Conservation (phyloP, 2,329 filamentous ascomycete species). For the Botryotinia convoluta region DNA sequence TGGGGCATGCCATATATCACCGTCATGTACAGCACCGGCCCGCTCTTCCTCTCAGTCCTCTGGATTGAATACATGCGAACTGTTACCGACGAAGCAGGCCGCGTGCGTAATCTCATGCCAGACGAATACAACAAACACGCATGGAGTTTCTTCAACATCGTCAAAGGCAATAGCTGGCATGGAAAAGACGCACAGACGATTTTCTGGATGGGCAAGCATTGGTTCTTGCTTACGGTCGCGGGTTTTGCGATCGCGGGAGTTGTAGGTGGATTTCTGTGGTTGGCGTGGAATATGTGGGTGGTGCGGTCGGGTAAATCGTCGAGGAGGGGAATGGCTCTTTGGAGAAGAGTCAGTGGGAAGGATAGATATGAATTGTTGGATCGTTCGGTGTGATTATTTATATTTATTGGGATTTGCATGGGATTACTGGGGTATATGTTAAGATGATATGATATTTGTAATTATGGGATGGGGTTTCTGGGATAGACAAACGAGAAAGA, state of each 20-base stretch:
- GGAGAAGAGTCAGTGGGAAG: constrained; percentile 32
- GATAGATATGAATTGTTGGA: constrained; percentile 37
- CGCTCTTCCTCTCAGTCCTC: constrained; percentile 71
- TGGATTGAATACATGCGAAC: constrained; percentile 70
- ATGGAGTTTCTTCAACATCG: constrained; percentile 67
- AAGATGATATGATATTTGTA: background rate
- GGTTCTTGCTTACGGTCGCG: constrained; percentile 40
- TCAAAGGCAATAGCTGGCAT: constrained; percentile 48
- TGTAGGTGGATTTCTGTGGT: constrained; percentile 33
- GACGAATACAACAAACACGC: constrained; percentile 65
- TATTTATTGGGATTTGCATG: background rate
- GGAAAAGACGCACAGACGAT: constrained; percentile 46
- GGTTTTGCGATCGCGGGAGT: constrained; percentile 38
- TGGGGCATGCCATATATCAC: constrained; percentile 67
- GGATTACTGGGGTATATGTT: background rate
- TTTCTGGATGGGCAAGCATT: constrained; percentile 49
- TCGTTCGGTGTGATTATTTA: constrained; percentile 31
- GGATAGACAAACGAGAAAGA: constrained; percentile 10
- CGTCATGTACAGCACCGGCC: constrained; percentile 76
- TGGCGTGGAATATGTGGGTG: constrained; percentile 34
- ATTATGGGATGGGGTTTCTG: background rate
- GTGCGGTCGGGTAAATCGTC: constrained; percentile 25
- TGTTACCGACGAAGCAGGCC: constrained; percentile 47
- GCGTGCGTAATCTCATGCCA: constrained; percentile 66
- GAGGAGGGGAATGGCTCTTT: constrained; percentile 25